Conservation (phyloP, 768 basidiomycete genomes). For the Flagelloscypha sp. region DNA sequence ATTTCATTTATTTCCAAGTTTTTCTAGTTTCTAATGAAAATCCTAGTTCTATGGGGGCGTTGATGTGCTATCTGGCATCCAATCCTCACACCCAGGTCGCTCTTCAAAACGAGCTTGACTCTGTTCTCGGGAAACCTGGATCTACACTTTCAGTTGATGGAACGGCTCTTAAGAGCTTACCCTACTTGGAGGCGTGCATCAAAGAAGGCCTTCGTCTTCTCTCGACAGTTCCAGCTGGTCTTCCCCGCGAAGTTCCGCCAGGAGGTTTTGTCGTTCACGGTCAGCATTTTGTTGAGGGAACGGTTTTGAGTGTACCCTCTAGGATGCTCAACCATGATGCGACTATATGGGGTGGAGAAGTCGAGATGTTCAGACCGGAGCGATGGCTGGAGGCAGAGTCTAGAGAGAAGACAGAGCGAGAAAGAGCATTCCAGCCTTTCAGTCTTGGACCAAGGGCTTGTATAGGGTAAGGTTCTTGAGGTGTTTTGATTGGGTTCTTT, state of each 20-base stretch:
- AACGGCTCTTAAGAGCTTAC: constrained; percentile 60
- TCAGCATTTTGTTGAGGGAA: constrained; percentile 58
- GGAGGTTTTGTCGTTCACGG: constrained; percentile 59
- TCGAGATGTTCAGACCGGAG: constrained; percentile 69
- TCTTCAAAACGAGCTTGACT: constrained; percentile 70
- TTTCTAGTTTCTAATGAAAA: neutral
- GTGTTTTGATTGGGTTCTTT: constrained; percentile 6
- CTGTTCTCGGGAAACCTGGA: constrained; percentile 34
- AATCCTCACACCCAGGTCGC: constrained; percentile 58
- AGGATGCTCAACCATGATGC: constrained; percentile 76
- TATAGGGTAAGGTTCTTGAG: neutral
- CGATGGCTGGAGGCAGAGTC: constrained; percentile 74
- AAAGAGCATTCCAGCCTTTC: constrained; percentile 79
- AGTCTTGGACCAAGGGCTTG: constrained; percentile 64
- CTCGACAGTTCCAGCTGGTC: constrained; percentile 75
- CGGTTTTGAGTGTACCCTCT: constrained; percentile 71
- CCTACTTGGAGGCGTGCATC: constrained; percentile 82
- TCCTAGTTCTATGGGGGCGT: constrained; percentile 77
- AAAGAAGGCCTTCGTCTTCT: constrained; percentile 81
- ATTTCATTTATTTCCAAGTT: constrained; percentile 15
- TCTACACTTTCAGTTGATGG: constrained; percentile 47
- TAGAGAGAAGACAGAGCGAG: constrained; percentile 36
- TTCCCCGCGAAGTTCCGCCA: constrained; percentile 71
- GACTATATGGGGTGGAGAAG: constrained; percentile 71
- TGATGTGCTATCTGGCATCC: constrained; percentile 73